Base-by-base conservation (phyloP, 1,284 basidiomycete species). In the Ganoderma boninense region DNA sequence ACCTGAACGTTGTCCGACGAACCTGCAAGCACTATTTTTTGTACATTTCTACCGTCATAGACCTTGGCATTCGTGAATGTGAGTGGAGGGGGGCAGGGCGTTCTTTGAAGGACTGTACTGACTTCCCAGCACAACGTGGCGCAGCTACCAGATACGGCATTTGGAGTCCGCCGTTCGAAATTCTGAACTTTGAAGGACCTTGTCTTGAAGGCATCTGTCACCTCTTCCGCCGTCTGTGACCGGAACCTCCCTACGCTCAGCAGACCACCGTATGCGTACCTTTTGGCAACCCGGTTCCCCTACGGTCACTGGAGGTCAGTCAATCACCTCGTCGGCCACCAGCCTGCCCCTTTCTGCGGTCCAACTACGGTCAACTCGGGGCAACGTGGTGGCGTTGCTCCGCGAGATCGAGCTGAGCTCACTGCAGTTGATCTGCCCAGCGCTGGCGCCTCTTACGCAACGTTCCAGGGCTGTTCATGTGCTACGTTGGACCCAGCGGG, bases 401-500 rank as follows among this genome's bases (percentile, higher is more conserved):
- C 32, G 32, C 16, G 54, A 32, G 23, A 56, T 18, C 26, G 54
- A 57, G 26, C 18, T 14, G 54, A n/a, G 13, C 26, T 16, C 20
- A 29, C 54, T 57, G 23, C 26, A 35, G 32, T 32, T 29, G 46
- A 64, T 42, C 42, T 65, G 64, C 20, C 40, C 40, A 62, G 60
- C 40, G 26, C 54, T 35, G 54, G 54, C 49, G 49, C 49, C 49
- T 54, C n/a, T 23, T 26, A 54, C 23, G 20, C 54, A 57, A 35
- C 10, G 54, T 57, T 32, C 29, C 14, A 18, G 11, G 11, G 54
- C 23, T 18, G 54, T 49, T 13, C 26, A 56, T 32, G 23, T 29
- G 29, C 11, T 18, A 7, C 38, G 38, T 23, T 23, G 11, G 16
- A 5, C 43, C 18, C 46, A 20, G n/a, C 46, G 46, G 8, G 46